Evolutionary conservation across 768 basidiomycete genomes (phyloP).

Genomic region (Tremella mesenterica): DNA sequence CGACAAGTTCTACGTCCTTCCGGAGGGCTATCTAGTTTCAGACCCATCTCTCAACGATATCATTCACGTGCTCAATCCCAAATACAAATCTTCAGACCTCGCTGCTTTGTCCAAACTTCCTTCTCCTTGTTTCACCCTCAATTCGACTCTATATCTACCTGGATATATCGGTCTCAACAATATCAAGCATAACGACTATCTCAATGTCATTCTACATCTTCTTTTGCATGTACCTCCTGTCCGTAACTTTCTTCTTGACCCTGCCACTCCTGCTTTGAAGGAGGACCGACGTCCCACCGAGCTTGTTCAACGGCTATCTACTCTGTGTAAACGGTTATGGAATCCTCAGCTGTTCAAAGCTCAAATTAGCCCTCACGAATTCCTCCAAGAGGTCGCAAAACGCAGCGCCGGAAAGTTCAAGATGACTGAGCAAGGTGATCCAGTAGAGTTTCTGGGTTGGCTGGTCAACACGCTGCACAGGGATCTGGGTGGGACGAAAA

Average conservation of each 20-base stretch:
- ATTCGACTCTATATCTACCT: conserved; percentile 70
- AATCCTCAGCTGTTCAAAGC: conserved; percentile 93
- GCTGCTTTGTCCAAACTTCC: conserved; percentile 42
- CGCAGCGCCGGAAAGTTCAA: conserved; percentile 84
- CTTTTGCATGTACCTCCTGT: conserved; percentile 83
- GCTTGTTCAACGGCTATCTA: conserved; percentile 75
- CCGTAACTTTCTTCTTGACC: conserved; percentile 61
- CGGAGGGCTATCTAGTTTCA: conserved; percentile 91
- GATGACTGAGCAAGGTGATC: conserved; percentile 89
- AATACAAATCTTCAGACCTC: conserved; percentile 66
- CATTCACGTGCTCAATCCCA: conserved; percentile 74
- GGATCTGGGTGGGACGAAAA: conserved; percentile 91
- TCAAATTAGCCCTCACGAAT: conserved; percentile 98
- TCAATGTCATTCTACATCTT: conserved; percentile 93
- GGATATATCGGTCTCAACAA: conserved; percentile 96
- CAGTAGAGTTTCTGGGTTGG: conserved; percentile 93
- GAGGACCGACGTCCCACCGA: conserved; percentile 51
- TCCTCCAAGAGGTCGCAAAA: conserved; percentile 89
- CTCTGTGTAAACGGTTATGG: conserved; percentile 88
- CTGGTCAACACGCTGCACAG: conserved; percentile 84
- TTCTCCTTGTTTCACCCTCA: conserved; percentile 69
- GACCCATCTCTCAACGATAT: conserved; percentile 97
- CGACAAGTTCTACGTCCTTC: conserved; percentile 82
- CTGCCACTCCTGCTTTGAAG: conserved; percentile 34
- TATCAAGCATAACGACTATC: conserved; percentile 92